Conservation (phyloP, 2,329 filamentous ascomycete genomes). For the Nothomitra cinnamomea region DNA sequence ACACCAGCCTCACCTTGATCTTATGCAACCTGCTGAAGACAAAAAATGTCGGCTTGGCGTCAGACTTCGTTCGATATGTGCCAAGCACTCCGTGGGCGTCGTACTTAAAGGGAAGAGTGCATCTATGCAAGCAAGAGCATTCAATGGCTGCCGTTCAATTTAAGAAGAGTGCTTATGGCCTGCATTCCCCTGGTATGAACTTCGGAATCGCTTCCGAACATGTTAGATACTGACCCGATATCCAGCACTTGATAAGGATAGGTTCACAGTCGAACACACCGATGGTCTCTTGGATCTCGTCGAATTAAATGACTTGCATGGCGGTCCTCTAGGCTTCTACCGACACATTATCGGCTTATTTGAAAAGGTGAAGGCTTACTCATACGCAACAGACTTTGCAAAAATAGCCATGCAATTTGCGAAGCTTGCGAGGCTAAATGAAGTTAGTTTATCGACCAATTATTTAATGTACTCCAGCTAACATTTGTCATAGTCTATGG, state of each 20-base stretch:
- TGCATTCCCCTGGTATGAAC: slow-evolving; percentile 46
- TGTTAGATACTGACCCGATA: neutral
- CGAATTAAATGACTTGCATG: neutral
- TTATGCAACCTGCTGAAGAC: slow-evolving; percentile 24
- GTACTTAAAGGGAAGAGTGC: slow-evolving; percentile 73
- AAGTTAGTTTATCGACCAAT: neutral
- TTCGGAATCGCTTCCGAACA: neutral
- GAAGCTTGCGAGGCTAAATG: neutral
- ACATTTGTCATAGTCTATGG: slow-evolving; percentile 15
- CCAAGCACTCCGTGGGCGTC: slow-evolving; percentile 39
- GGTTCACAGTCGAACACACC: slow-evolving; percentile 16
- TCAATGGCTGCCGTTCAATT: slow-evolving; percentile 59
- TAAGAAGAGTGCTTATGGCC: slow-evolving; percentile 60
- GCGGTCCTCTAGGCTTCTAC: neutral
- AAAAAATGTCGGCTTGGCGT: slow-evolving; percentile 32
- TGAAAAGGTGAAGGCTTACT: slow-evolving; percentile 59
- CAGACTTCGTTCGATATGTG: slow-evolving; percentile 49
- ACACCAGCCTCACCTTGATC: neutral
- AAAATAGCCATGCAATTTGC: slow-evolving; percentile 52
- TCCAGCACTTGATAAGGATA: neutral
- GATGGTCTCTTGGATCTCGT: slow-evolving; percentile 15
- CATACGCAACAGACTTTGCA: slow-evolving; percentile 72
- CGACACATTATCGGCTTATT: slow-evolving; percentile 36
- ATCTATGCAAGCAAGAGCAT: slow-evolving; percentile 56
- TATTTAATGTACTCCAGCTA: neutral